Base-by-base conservation (phyloP, 2,329 filamentous ascomycete species). In the Neophaeococcomyces mojaviensis region DNA sequence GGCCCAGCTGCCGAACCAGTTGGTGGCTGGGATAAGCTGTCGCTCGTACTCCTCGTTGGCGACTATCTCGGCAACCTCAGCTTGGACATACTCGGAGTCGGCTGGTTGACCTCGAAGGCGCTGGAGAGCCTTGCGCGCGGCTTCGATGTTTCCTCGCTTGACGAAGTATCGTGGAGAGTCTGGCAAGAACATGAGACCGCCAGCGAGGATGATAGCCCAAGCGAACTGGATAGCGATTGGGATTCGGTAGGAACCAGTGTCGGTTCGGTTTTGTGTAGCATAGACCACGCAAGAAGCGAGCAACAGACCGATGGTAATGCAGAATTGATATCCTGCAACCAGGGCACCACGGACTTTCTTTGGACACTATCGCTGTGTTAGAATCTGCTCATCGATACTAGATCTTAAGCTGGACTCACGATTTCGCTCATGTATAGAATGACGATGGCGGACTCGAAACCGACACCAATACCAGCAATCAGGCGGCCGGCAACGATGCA, bases 381-480 rank as follows among this genome's bases (percentile, higher is more conserved):
- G 51, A 52, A 46, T 24, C n/a, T n/a, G 33, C 24, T 32, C 1
- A 19, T 41, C 13, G 15, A 40, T n/a, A n/a, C 38, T 18, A 6
- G 13, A 16, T 32, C 4, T 10, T 7, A 10, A 30, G 22, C 19
- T 7, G 7, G 9, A 50, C 54, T 55, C 30, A 67, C 64, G 61
- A 89, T 86, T 68, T 89, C 86, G 39, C 82, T 87, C 86, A 92
- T 90, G 77, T 92, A 89, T 50, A 88, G 73, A 61, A 88, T 86
- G 65, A 88, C 81, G 58, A 88, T 81, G 58, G 85, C 83, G 7
- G 83, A 87, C 56, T 86, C 83, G 62, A 88, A 88, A 61, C 85
- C 86, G 58, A 88, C 84, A 73, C 86, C 86, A 47, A 88, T 64
- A 63, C 86, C 86, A 39, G 84, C 81, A 57, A 90, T 68, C 48